Base-by-base conservation (phyloP, 441 rosid genomes). In the Syzygium syzygioides region DNA sequence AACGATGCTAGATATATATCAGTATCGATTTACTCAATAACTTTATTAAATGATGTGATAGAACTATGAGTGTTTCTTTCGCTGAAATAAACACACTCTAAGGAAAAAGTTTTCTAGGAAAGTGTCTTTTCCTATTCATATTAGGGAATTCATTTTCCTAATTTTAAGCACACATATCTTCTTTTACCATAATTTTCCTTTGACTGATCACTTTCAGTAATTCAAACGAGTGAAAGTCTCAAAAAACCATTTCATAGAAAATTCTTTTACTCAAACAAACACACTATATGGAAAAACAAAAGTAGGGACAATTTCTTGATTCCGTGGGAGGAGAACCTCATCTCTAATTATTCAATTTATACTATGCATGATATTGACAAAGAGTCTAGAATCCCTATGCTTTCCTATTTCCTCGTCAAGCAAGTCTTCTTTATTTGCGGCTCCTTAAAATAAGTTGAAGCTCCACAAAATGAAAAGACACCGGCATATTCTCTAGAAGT, bases 81-180 rank as follows among this genome's bases (percentile, higher is more conserved):
- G 15, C 11, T 2, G 4, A 9, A 30, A 64, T 0, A 2, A 30
- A 30, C 18, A 28, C 17, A 60, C 1, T 2, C 1, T 0, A 20
- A 17, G 25, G 6, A 68, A 45, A 68, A 19, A 5, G 14, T 7
- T 66, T 32, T 66, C 11, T 18, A 66, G 5, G 48, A 37, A 34
- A 34, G 3, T 71, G 1, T 5, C 20, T 71, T 34, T 14, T 23
- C 25, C 1, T 19, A 30, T 34, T 68, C 1, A 10, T 0, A 5
- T 34, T 34, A 37, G 15, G 28, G 20, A 34, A 20, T 19, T 37
- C 1, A 37, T 71, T 34, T 68, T 68, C 48, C 7, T 66, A 18
- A 18, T 12, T 66, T 10, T 71, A 11, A 10, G 26, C 15, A 71
- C 3, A 7, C 7, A 71, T 34, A 20, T 34, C 20, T n/a, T 37